phyloP scores from a whole-genome alignment of 78 protist species.

The Dictyostelium purpureum region DNA sequence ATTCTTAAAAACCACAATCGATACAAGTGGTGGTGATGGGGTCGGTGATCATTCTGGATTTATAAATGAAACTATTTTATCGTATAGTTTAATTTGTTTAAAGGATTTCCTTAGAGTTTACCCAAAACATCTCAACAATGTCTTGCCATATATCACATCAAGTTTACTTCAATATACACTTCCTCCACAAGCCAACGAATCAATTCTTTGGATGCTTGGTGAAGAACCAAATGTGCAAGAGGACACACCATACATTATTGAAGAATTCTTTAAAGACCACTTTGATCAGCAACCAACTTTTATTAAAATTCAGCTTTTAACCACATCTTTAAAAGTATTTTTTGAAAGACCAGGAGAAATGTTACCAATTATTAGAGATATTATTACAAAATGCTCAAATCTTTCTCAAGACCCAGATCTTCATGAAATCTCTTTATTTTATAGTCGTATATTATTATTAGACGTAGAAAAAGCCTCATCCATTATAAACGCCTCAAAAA shows the following conservation, averaged over 20 bases:
- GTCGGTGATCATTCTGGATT: not conserved
- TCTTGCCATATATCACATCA: not conserved
- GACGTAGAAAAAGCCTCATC: slow-evolving; percentile 31
- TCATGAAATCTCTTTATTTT: slow-evolving; percentile 93
- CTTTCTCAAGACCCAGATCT: slow-evolving; percentile 82
- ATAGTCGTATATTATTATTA: slow-evolving; percentile 83
- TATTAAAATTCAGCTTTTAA: slow-evolving; percentile 81
- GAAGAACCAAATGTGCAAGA: slow-evolving; percentile 85
- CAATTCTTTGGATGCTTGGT: slow-evolving; percentile 93
- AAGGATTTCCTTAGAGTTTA: slow-evolving; percentile 45
- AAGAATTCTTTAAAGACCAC: slow-evolving; percentile 53
- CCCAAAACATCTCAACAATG: slow-evolving; percentile 2
- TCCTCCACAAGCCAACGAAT: slow-evolving; percentile 16
- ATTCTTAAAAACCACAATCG: not conserved
- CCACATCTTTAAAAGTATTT: slow-evolving; percentile 83
- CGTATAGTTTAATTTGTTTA: not conserved
- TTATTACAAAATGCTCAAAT: slow-evolving; percentile 1
- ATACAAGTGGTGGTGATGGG: not conserved
- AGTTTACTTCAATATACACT: not conserved
- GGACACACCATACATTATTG: slow-evolving; percentile 92
- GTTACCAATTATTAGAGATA: slow-evolving; percentile 53
- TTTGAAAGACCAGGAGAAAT: slow-evolving; percentile 91
- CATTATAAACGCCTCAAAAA: slow-evolving; percentile 10
- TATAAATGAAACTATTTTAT: not conserved
- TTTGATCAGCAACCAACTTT: slow-evolving; percentile 53